A percentile compares a stretch with the other conserved stretches of the same genome.
These are phyloP conservation scores for Xylaria sp. DNA, from an alignment of 2,329 filamentous ascomycete species.

Conservation along the genomic window DNA sequence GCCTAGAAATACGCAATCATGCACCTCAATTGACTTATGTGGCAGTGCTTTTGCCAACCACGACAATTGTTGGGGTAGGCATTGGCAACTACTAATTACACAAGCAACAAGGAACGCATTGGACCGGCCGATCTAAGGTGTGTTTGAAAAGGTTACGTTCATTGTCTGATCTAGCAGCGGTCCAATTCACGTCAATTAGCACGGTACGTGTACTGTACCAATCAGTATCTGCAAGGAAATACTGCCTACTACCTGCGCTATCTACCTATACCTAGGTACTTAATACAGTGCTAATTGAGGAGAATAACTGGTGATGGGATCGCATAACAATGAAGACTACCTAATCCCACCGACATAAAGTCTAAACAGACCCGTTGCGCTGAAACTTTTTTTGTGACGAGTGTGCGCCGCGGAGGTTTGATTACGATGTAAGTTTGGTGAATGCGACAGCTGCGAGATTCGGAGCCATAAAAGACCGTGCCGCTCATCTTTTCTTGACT, in stretches of 20 bases:
- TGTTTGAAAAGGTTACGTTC: not conserved
- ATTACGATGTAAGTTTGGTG: not conserved
- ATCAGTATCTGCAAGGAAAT: too few species aligned
- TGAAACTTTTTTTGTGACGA: not conserved
- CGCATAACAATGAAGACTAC: not conserved
- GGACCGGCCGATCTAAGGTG: not conserved
- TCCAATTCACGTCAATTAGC: too few species aligned
- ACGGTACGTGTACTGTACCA: not conserved
- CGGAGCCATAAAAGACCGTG: slow-evolving; percentile 19
- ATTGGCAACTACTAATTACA: not conserved
- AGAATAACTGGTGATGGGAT: not conserved
- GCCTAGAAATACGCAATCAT: not conserved
- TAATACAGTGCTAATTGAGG: not conserved
- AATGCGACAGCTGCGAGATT: slow-evolving; percentile 21
- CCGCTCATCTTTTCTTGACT: slow-evolving; percentile 18
- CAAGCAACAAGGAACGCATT: not conserved
- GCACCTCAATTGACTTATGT: slow-evolving; percentile 1
- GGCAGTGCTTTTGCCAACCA: slow-evolving; percentile 7
- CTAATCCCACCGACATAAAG: not conserved
- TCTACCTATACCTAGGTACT: not conserved
- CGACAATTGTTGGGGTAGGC: not conserved
- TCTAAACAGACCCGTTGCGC: not conserved
- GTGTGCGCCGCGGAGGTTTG: not conserved
- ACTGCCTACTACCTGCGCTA: too few species aligned
- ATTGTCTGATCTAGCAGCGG: not conserved